A percentile compares a stretch with the other conserved stretches of the same genome.
phyloP scores from a whole-genome alignment of 2,329 filamentous ascomycete genomes.

The Exophiala sp. region DNA sequence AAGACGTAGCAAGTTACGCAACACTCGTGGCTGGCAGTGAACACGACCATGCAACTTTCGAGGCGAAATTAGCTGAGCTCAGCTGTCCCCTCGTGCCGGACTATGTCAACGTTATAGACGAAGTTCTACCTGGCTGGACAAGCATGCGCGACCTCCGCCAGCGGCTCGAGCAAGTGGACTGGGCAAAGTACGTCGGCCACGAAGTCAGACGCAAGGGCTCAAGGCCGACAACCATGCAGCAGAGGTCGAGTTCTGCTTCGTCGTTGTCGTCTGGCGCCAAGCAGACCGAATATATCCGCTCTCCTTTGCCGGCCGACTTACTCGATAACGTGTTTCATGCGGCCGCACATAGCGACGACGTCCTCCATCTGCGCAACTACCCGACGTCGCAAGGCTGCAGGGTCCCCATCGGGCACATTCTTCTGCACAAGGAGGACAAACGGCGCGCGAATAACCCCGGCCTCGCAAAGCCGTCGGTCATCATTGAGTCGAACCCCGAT shows the following conservation, averaged over 20 bases:
- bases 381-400: slow-evolving; percentile 4
- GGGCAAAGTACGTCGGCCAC: slow-evolving; percentile 25
- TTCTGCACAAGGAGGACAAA: slow-evolving; percentile 20
- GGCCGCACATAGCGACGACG: slow-evolving; percentile 13
- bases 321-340: slow-evolving; percentile 19
- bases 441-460: slow-evolving; percentile 8
- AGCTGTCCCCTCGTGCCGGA: slow-evolving; percentile 11
- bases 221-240: background rate
- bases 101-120: slow-evolving; percentile 20
- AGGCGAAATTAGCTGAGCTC: background rate
- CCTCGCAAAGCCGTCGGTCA: slow-evolving; percentile 16
- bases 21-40: background rate
- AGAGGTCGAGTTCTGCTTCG: background rate
- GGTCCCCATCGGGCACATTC: slow-evolving; percentile 15
- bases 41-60: background rate
- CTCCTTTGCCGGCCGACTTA: slow-evolving; percentile 19
- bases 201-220: slow-evolving; percentile 13
- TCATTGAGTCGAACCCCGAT: slow-evolving; percentile 20
- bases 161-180: slow-evolving; percentile 24
- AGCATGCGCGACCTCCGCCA: slow-evolving; percentile 24
- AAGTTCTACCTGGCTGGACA: slow-evolving; percentile 21
- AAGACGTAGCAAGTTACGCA: slow-evolving; percentile 11
- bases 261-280: background rate
- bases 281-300: slow-evolving; percentile 6
- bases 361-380: slow-evolving; percentile 23